These are phyloP conservation scores for Triticum aestivum DNA, from an alignment of 176 grass and related monocot genomes.

Conservation along the genomic window IWGSC_CS_RefSeq_v2.1 NC_057801.1:684340832-684341331, in stretches of 20 bases:
- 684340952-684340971: not conserved
- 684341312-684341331: no score
- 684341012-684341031: not conserved
- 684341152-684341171: not conserved
- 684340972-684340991: not conserved
- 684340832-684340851: no score
- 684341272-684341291: no score
- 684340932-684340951: not conserved
- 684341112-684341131: not conserved
- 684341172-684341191: not conserved
- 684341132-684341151: constrained; percentile 21
- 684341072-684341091: not conserved
- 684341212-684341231: no score
- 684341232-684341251: no score
- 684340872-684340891: no score
- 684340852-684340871: no score
- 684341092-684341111: not conserved
- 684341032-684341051: not conserved
- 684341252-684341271: no score
- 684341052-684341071: not conserved
- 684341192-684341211: not conserved
- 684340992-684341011: not conserved
- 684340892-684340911: not conserved
- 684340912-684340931: not conserved
- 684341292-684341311: no score